These are phyloP conservation scores for Plasmodium coatneyi DNA, from an alignment of 169 alveolate genomes.

Conservation along the genomic window DNA sequence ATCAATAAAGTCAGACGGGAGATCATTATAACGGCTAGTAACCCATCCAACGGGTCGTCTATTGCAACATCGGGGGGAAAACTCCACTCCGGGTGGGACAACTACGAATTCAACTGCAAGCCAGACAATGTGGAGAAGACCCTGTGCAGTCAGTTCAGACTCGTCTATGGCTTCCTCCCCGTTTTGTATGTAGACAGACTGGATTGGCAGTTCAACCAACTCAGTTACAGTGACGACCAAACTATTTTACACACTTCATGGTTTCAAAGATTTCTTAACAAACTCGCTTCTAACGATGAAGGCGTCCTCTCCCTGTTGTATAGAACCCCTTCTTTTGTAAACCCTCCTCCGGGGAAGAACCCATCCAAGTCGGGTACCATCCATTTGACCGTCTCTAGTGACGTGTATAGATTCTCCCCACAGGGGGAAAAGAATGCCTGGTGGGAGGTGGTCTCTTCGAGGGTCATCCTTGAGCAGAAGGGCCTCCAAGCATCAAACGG, in stretches of 20 bases:
- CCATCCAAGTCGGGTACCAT: not conserved
- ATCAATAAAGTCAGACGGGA: conserved; percentile 36
- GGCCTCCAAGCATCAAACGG: not conserved
- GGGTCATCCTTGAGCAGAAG: not conserved
- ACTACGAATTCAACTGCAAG: conserved; percentile 47
- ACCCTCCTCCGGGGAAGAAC: not conserved
- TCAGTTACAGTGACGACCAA: conserved; percentile 11
- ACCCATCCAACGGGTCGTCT: not conserved
- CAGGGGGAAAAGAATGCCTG: not conserved
- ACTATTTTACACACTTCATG: conserved; percentile 13
- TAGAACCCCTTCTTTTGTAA: conserved; percentile 19
- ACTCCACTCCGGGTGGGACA: not conserved
- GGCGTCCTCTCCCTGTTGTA: conserved; percentile 12
- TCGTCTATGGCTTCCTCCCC: conserved; percentile 38
- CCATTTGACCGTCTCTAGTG: conserved; percentile 14
- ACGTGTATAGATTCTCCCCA: not conserved
- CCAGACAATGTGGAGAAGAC: conserved; percentile 37
- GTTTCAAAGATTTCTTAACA: conserved; percentile 25
- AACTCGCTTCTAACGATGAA: conserved; percentile 17
- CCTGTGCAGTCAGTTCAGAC: conserved; percentile 6
- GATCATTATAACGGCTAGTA: conserved; percentile 18
- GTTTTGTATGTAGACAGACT: conserved; percentile 55
- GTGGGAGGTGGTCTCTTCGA: conserved; percentile 45
- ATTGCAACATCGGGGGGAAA: not conserved
- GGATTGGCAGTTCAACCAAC: conserved; percentile 49